Conservation (phyloP, 805 yeast genomes). For the Kodamaea sagamina region DNA sequence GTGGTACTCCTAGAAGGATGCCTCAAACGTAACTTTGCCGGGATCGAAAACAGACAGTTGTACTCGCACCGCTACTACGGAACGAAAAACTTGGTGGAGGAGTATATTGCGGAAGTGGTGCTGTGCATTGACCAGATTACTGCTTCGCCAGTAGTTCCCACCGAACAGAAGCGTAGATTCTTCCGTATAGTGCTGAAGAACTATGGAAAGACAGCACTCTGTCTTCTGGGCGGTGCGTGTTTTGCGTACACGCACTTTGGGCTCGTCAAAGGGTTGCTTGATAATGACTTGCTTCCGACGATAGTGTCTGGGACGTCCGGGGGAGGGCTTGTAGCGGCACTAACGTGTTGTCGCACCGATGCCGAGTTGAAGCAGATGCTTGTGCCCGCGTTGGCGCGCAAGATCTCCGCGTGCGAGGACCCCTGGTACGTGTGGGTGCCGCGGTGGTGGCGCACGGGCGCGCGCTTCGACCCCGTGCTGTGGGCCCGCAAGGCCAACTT, state of each 20-base stretch:
- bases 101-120: conserved; percentile 55
- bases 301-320: conserved; percentile 80
- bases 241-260: conserved; percentile 81
- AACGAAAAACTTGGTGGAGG: conserved; percentile 60
- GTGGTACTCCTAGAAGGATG: conserved; percentile 63
- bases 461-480: conserved; percentile 69
- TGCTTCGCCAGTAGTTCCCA: conserved; percentile 37
- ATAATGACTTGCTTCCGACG: conserved; percentile 63
- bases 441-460: conserved; percentile 74
- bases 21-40: conserved; percentile 73
- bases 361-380: conserved; percentile 60
- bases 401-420: conserved; percentile 70
- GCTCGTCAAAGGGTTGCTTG: conserved; percentile 67
- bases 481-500: conserved; percentile 72
- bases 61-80: conserved; percentile 78
- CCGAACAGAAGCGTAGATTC: conserved; percentile 48
- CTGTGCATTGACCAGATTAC: conserved; percentile 47
- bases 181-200: conserved; percentile 61
- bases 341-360: conserved; percentile 68
- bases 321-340: conserved; percentile 76
- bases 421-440: conserved; percentile 59
- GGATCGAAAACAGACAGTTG: conserved; percentile 68
- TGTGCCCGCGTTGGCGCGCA: conserved; percentile 60
- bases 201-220: conserved; percentile 70
- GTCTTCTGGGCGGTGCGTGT: conserved; percentile 78